Evolutionary conservation across 345 rosid species (phyloP), one percentile per base, ranked within the genome.

Genomic region (Syzygium aromaticum): DNA sequence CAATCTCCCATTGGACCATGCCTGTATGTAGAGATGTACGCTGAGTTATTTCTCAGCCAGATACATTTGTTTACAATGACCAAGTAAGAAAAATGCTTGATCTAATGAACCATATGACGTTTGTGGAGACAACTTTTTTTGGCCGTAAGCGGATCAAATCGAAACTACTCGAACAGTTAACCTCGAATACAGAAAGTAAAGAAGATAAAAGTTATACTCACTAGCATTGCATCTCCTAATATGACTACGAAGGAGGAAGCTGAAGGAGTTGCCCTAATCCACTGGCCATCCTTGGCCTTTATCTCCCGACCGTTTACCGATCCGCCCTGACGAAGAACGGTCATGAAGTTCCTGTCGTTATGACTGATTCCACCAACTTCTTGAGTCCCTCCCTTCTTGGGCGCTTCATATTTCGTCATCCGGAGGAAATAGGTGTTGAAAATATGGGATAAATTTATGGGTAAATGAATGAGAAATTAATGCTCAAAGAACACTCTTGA

Each of bases 1-100:
- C 28, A 87, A 2, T 51, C 89, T 87, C 54, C 86, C 89, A 73
- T 87, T 84, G 67, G 84, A 28, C 89, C 86, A 87, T 19, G 63
- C 88, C 88, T 87, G 12, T 8, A 63, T 9, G 73, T 7, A 63
- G 21, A n/a, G 73, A 63, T 63, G 73, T 38, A 6, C 73, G 73
- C 73, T 63, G 38, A n/a, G 38, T n/a, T 7, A 63, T 63, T 2
- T 28, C 30, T 0, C 17, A 63, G 14, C 73, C 73, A 6, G 38
- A 63, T 63, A 30, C 1, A 14, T 61, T 61, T 61, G 67, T 15
- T 27, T 0, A 0, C 67, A 16, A 61, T 61, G 67, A 12, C 67
- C 30, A 27, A 61, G 33, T 7, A n/a, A 61, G 33, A n/a, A 61
- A 61, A 2, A 27, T 61, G 67, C n/a, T 61, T 0, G 67, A 61